A percentile compares a stretch with the other conserved stretches of the same genome.
Conservation (phyloP, 108 stramenopile species). For the Skeletonema menzelii region DNA sequence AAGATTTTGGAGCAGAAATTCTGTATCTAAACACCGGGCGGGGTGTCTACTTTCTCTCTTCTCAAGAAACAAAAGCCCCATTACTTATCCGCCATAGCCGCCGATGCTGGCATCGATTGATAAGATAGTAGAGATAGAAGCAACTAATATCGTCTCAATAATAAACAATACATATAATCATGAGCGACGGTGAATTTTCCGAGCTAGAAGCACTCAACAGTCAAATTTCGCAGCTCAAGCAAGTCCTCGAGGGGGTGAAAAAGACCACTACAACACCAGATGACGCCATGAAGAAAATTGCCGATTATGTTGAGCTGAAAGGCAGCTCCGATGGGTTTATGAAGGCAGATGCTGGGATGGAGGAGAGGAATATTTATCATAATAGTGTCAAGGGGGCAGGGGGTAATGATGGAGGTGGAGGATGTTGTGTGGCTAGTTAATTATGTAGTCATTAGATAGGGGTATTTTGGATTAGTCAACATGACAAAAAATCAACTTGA, state of each 20-base stretch:
- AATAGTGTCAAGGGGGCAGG: slow-evolving; percentile 8
- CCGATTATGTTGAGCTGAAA: slow-evolving; percentile 3
- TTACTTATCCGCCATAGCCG: too few relatives aligned
- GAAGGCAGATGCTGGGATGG: slow-evolving; percentile 7
- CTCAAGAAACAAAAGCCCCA: too few relatives aligned
- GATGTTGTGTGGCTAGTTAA: slow-evolving; percentile 15
- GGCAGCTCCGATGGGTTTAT: slow-evolving; percentile 18
- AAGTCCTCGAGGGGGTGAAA: slow-evolving; percentile 11
- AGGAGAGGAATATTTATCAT: slow-evolving; percentile 20
- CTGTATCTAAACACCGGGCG: too few relatives aligned
- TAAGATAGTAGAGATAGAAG: too few relatives aligned
- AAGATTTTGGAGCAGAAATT: too few relatives aligned
- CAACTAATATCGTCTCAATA: not conserved
- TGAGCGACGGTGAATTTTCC: slow-evolving; percentile 19
- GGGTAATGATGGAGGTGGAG: slow-evolving; percentile 16
- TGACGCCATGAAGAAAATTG: slow-evolving; percentile 12
- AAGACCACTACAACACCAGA: slow-evolving; percentile 8
- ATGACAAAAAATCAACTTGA: not conserved
- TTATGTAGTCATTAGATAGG: too few relatives aligned
- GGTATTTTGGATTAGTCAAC: not conserved
- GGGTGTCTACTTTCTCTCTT: too few relatives aligned
- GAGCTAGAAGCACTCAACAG: slow-evolving; percentile 14
- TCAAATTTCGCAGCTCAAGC: slow-evolving; percentile 20
- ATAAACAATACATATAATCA: slow-evolving; percentile 3
- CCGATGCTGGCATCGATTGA: too few relatives aligned